Conservation (phyloP, 2,329 filamentous ascomycete genomes). For the Alternaria ethzedia region DNA sequence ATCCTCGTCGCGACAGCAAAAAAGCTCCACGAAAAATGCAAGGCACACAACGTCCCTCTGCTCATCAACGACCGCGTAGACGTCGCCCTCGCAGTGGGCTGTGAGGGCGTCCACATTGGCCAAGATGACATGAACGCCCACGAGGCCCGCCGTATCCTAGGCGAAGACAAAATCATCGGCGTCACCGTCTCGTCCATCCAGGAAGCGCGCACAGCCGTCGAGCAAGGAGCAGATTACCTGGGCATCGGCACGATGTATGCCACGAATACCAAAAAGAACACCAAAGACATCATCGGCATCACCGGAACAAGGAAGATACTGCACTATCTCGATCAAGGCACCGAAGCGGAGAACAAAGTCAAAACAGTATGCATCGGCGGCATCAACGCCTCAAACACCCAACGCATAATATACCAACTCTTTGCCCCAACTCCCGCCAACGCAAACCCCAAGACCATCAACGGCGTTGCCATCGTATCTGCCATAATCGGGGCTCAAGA, state of each 20-base stretch:
- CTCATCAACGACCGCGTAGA: conserved; percentile 94
- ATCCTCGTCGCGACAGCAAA: conserved; percentile 73
- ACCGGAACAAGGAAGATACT: conserved; percentile 73
- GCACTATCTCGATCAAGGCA: conserved; percentile 59
- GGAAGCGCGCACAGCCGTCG: conserved; percentile 75
- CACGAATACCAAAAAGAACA: conserved; percentile 82
- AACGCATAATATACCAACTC: conserved; percentile 76
- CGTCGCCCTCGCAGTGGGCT: conserved; percentile 82
- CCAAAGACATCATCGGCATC: conserved; percentile 79
- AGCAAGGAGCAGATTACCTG: conserved; percentile 84
- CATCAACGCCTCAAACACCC: conserved; percentile 77
- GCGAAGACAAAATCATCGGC: conserved; percentile 80
- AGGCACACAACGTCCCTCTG: conserved; percentile 73
- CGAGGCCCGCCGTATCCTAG: conserved; percentile 74
- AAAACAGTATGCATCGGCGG: conserved; percentile 84
- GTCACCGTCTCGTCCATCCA: conserved; percentile 79
- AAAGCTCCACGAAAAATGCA: conserved; percentile 74
- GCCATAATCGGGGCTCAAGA: conserved; percentile 79
- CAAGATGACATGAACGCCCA: conserved; percentile 85
- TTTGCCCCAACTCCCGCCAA: conserved; percentile 42
- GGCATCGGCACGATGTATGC: conserved; percentile 90
- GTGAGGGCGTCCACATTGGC: conserved; percentile 91
- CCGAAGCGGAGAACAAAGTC: conserved; percentile 36
- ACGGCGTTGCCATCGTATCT: conserved; percentile 88
- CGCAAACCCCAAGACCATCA: conserved; percentile 63